Evolutionary conservation across 495 filamentous ascomycete species (phyloP).

Genomic region (Annulohypoxylon nitens): DNA sequence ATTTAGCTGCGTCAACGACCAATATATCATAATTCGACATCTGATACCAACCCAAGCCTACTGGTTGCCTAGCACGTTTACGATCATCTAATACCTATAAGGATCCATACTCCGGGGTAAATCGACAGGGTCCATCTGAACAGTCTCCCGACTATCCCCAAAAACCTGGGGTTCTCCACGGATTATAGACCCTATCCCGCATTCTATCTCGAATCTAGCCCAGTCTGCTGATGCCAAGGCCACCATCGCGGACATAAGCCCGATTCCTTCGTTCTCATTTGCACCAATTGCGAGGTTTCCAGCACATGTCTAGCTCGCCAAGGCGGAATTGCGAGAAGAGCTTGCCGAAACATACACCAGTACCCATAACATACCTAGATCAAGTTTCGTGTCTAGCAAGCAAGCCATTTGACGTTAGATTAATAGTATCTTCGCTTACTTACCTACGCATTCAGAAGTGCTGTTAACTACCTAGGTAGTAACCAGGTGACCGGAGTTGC

Average conservation of each 20-base stretch:
- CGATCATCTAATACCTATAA: slow-evolving; percentile 8
- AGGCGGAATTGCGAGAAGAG: slow-evolving; percentile 44
- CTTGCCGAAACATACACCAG: slow-evolving; percentile 39
- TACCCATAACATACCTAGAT: slow-evolving; percentile 1
- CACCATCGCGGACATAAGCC: slow-evolving; percentile 16
- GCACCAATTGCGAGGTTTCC: slow-evolving; percentile 36
- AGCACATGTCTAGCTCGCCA: slow-evolving; percentile 37
- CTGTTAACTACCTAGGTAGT: neutral
- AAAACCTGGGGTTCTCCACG: slow-evolving; percentile 29
- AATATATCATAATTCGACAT: slow-evolving; percentile 23
- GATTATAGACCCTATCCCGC: slow-evolving; percentile 5
- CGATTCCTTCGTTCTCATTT: slow-evolving; percentile 7
- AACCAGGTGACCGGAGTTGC: neutral
- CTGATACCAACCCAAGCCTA: neutral
- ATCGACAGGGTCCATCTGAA: slow-evolving; percentile 17
- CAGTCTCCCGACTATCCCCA: slow-evolving; percentile 4
- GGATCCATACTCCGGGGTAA: slow-evolving; percentile 38
- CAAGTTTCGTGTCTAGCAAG: neutral
- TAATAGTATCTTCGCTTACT: neutral
- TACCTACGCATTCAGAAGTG: neutral
- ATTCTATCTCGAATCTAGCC: slow-evolving; percentile 29
- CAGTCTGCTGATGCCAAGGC: slow-evolving; percentile 37
- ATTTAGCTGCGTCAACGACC: slow-evolving; percentile 8
- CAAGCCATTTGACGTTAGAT: neutral
- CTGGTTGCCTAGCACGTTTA: slow-evolving; percentile 15